Evolutionary conservation across 176 grass and related monocot genomes (phyloP), one percentile per base, ranked within the genome.

Genomic region (Eleusine indica): DNA sequence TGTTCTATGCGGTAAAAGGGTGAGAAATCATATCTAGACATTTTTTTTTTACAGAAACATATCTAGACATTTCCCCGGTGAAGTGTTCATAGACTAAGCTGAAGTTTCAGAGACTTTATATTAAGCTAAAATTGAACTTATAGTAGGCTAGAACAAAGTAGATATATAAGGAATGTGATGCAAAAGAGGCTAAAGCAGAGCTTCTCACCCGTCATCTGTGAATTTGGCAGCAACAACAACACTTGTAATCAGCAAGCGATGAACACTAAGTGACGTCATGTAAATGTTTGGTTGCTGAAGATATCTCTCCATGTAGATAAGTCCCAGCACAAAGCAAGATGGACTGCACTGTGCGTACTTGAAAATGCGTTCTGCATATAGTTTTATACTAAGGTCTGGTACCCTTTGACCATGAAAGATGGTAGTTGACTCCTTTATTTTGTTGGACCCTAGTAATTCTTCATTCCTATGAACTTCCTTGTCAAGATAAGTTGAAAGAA

Each of bases 261-360:
- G 95, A 74, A 95, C 92, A 77, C 90, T 93, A 42, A 86, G 81
- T 80, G 84, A 81, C 4, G 90, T 92, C 71, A 97, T 71, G 86
- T 87, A 88, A 56, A 92, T 77, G 66, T 92, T 65, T 77, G 95
- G 86, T 88, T 94, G 88, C 62, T 88, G 84, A 63, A 98, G 88
- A 88, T 94, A 97, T 86, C 88, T 94, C 67, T 97, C 90, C 68
- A 94, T 93, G 82, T 97, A 97, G 81, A 94, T 75, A 54, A 93
- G 91, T 63, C 84, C 95, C 77, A 91, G 73, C n/a, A 97, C 86
- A 82, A 94, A 97, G 82, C 95, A 98, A 29, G 92, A 98, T 38
- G 92, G 95, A 70, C 95, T 98, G 76, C 95, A 98, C 44, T 91
- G 87, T 12, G 92, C 84, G 48, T 98, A 98, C 76, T 98, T 97